Base-by-base conservation (phyloP, 768 basidiomycete species). In the Pleurotus cornucopiae region DNA sequence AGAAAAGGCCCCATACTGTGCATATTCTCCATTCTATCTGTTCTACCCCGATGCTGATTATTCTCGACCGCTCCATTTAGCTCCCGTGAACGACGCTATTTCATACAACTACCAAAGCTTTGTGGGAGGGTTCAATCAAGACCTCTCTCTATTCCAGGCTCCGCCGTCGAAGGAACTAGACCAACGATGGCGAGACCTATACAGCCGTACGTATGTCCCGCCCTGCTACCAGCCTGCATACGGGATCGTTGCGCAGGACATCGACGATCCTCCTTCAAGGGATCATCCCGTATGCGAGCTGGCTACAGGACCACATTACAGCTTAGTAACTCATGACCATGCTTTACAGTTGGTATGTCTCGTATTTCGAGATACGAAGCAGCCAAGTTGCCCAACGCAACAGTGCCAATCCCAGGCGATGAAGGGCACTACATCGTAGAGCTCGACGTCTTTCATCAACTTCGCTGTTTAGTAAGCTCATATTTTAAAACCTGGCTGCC, bases 371-470 rank as follows among this genome's bases (percentile, higher is more conserved):
- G 57, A 40, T 56, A 13, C 37, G 57, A 66, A 41, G 65, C 65
- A 7, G 56, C 59, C 18, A 45, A 58, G 16, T 57, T 66, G 16
- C 65, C 65, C 6, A 66, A 66, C 38, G 60, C 58, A 40, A 66
- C 63, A 9, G 59, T 57, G 25, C 62, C 64, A 9, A 62, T 65
- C 46, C 53, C 60, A 11, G 60, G 57, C 11, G 54, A 61, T 6
- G 58, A 62, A 6, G 65, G 60, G 4, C 59, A 65, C 41, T 66
- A 65, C 49, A 44, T 66, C n/a, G 61, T 58, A 12, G 56, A 46
- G 11, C 39, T 66, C 14, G 64, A 66, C 40, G 65, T 65, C 12
- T 66, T 66, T 46, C 65, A 66, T 52, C 65, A 66, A 43, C 44
- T 66, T n/a, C 65, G 65, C 48, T 64, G 65, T 39, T 45, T 66